Evolutionary conservation across 2,329 filamentous ascomycete species (phyloP).

Genomic region (Periconia sp.): DNA sequence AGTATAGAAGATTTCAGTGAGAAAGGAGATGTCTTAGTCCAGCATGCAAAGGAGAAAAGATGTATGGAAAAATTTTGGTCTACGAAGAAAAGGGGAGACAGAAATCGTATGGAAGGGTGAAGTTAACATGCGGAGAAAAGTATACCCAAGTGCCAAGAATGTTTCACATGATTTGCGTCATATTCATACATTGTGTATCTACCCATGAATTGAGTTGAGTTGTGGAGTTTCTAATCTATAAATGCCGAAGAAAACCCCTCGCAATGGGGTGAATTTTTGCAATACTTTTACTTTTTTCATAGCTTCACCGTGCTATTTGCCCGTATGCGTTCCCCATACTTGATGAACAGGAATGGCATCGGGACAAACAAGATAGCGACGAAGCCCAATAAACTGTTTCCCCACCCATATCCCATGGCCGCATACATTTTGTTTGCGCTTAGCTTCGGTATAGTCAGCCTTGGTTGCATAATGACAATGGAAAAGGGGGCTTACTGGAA

Average conservation of each 20-base stretch:
- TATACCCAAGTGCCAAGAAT: no score
- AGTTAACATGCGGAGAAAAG: no score
- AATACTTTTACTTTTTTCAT: conserved; percentile 3
- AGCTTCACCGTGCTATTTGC: conserved; percentile 30
- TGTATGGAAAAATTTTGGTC: no score
- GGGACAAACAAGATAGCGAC: conserved; percentile 31
- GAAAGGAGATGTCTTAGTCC: not conserved
- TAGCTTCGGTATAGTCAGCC: not conserved
- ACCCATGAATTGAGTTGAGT: no score
- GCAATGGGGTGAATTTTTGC: not conserved
- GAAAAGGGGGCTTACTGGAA: conserved; percentile 35
- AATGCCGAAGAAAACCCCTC: no score
- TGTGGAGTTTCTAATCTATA: no score
- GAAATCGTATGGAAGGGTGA: no score
- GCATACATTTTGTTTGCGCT: conserved; percentile 42
- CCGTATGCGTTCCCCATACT: conserved; percentile 36
- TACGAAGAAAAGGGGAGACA: no score
- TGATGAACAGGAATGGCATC: conserved; percentile 40
- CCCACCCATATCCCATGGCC: conserved; percentile 44
- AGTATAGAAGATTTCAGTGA: not conserved
- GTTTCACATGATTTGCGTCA: no score
- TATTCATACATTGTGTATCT: no score
- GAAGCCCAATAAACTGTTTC: conserved; percentile 42
- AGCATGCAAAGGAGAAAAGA: no score
- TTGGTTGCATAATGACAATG: not conserved